phyloP scores from a whole-genome alignment of 768 basidiomycete species.

The Leccinum obscurum region DNA sequence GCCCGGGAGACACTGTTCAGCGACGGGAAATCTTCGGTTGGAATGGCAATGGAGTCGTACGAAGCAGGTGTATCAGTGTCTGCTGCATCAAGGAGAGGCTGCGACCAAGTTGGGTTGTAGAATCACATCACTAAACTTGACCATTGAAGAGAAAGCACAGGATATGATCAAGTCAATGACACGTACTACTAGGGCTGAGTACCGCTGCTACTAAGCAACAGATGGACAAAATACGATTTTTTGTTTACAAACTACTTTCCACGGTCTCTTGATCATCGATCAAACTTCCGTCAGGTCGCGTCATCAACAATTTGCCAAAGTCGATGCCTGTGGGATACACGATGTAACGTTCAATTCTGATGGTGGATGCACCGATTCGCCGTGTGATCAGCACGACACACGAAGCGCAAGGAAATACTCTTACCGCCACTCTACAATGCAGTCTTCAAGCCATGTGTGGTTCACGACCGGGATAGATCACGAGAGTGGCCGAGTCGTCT shows the following conservation, averaged over 20 bases:
- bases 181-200: too few relatives aligned
- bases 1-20: not conserved
- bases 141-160: too few relatives aligned
- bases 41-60: not conserved
- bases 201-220: too few relatives aligned
- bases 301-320: constrained; percentile 47
- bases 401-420: not conserved
- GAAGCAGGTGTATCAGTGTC: not conserved
- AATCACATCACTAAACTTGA: too few relatives aligned
- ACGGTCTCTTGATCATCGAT: too few relatives aligned
- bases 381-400: not conserved
- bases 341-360: constrained; percentile 66
- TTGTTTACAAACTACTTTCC: too few relatives aligned
- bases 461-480: constrained; percentile 90
- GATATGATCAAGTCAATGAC: too few relatives aligned
- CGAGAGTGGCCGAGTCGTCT: constrained; percentile 68
- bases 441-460: constrained; percentile 91
- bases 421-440: constrained; percentile 75
- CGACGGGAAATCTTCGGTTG: not conserved
- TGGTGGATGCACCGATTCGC: constrained; percentile 46
- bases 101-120: too few relatives aligned
- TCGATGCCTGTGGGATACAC: constrained; percentile 68
- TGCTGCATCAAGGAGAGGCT: too few relatives aligned
- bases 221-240: too few relatives aligned
- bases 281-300: constrained; percentile 7